These are phyloP conservation scores for Colletotrichum sp. DNA, from an alignment of 2,329 filamentous ascomycete genomes.

Conservation along the genomic window DNA sequence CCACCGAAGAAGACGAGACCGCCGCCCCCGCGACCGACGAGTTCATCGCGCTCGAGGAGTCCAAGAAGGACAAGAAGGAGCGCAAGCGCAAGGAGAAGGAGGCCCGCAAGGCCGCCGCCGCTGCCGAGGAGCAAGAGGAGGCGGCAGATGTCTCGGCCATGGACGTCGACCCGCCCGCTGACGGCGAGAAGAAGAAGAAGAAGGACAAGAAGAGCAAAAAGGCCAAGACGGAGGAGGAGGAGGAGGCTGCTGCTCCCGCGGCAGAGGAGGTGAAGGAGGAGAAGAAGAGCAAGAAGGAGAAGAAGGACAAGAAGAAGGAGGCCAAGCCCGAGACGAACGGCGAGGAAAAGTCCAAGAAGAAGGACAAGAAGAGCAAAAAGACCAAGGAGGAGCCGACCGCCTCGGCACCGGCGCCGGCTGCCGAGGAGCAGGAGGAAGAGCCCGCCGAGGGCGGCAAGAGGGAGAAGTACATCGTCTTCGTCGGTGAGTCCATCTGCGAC, in stretches of 20 bases:
- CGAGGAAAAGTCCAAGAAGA: conserved; percentile 14
- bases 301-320: conserved; percentile 24
- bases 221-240: conserved; percentile 23
- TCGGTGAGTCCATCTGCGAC: conserved; percentile 50
- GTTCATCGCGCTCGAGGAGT: conserved; percentile 18
- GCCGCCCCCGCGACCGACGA: not conserved
- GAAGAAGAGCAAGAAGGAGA: conserved; percentile 27
- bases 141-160: conserved; percentile 5
- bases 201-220: conserved; percentile 26
- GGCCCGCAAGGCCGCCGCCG: conserved; percentile 14
- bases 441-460: conserved; percentile 37
- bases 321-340: conserved; percentile 34
- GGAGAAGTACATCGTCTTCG: conserved; percentile 77
- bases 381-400: conserved; percentile 32
- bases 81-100: conserved; percentile 30
- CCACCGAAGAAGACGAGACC: not conserved
- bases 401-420: not conserved
- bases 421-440: conserved; percentile 4
- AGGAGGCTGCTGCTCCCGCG: conserved; percentile 21
- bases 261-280: conserved; percentile 35
- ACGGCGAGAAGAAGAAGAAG: conserved; percentile 30
- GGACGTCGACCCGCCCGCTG: conserved; percentile 9
- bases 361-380: conserved; percentile 38
- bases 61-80: conserved; percentile 29
- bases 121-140: not conserved